A percentile compares a stretch with the other conserved stretches of the same genome.
phyloP scores from a whole-genome alignment of 192 early-diverging fungal genomes.

The Mortierella claussenii region DNA sequence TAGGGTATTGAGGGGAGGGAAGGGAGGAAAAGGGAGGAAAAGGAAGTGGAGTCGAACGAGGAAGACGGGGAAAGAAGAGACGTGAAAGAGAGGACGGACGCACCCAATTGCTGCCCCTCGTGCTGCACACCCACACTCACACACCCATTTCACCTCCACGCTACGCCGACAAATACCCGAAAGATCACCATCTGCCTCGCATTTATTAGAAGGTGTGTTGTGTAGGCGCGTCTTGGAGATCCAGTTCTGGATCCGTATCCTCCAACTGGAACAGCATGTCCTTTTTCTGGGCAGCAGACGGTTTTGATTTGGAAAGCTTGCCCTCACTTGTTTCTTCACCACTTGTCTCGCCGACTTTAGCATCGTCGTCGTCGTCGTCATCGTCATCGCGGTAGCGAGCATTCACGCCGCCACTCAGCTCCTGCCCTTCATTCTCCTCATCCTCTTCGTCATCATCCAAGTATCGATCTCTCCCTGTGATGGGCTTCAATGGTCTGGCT shows the following conservation, averaged over 20 bases:
- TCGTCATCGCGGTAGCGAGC: conserved; percentile 11
- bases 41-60: not conserved
- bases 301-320: no score
- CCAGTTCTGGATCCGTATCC: conserved; percentile 13
- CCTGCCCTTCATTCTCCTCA: conserved; percentile 8
- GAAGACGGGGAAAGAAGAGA: no score
- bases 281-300: not conserved
- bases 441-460: conserved; percentile 25
- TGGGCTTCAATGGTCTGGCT: conserved; percentile 2
- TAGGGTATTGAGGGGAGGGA: not conserved
- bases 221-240: no score
- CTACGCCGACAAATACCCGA: no score
- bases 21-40: not conserved
- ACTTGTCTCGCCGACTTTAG: not conserved
- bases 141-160: no score
- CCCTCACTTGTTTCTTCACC: not conserved
- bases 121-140: no score
- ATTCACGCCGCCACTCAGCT: not conserved
- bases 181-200: no score
- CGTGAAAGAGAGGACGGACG: no score
- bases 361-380: conserved; percentile 8
- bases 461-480: conserved; percentile 8
- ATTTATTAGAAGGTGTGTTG: no score
- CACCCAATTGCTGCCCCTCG: no score
- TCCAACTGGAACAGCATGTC: conserved; percentile 22